Base-by-base conservation (phyloP, 1,284 basidiomycete genomes). In the Clitocybe nebularis region DNA sequence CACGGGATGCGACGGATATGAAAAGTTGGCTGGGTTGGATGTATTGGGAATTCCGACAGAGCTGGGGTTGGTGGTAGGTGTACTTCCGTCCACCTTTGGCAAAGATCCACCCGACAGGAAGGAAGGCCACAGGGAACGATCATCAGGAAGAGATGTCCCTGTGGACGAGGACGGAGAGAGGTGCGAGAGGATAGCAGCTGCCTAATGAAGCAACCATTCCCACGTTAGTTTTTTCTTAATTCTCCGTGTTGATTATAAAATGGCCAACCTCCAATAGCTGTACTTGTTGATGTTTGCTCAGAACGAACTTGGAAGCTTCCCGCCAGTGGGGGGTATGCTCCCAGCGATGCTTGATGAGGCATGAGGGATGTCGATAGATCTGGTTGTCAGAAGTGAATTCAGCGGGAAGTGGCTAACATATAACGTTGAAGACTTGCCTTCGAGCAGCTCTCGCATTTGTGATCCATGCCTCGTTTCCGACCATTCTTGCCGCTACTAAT, bases 281-380 rank as follows among this genome's bases (percentile, higher is more conserved):
- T 1, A 99, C 95, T 59, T 98, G 95, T 60, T 98, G 94, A 62
- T 99, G 95, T 70, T 98, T 99, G 67, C 85, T 90, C 54, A 97
- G 75, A 43, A 94, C 81, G 57, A 95, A 86, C 65, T 95, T 94
- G 54, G 89, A 92, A 0, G 93, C 91, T 65, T 94, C 92, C 39
- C 90, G 89, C 95, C 95, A 99, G 61, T 97, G 93, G 25, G 91
- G 90, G 20, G 89, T 92, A 59, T 98, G 93, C 62, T 98, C 94
- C 93, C 93, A 97, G 26, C 93, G 86, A 59, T 97, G 93, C 67
- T 97, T 97, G 68, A 94, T 89, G 38, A 97, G 74, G 64, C 93
- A 96, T 14, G 87, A 91, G 3, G 93, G 93, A 61, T 97, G 93
- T 36, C 92, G 84, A 64, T 96, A 96, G 42, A 94, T 86, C 85